Conservation (phyloP, 75 land plant species). For the Selaginella tamariscina region DNA sequence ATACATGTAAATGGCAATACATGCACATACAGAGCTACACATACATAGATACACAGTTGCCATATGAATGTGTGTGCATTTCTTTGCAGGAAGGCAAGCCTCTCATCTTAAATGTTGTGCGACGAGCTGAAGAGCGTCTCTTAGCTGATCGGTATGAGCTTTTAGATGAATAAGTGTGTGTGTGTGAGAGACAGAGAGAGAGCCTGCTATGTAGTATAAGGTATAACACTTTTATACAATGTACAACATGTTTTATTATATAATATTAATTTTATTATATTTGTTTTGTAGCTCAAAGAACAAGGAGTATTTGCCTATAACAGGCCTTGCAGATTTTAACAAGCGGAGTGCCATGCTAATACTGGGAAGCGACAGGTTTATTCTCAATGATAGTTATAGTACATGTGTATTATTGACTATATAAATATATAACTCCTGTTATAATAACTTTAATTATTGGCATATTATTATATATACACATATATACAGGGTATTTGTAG, state of each 20-base stretch:
- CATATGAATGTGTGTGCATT: neutral
- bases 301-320: conserved; percentile 84
- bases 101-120: conserved; percentile 79
- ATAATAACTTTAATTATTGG: neutral
- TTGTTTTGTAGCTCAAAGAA: conserved; percentile 43
- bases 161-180: neutral
- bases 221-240: too few relatives aligned
- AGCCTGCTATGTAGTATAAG: too few relatives aligned
- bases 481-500: neutral
- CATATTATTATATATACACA: neutral
- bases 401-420: neutral
- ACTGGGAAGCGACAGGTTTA: conserved; percentile 76
- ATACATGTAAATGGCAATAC: too few relatives aligned
- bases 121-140: conserved; percentile 64
- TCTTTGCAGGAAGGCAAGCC: conserved; percentile 84
- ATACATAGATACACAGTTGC: neutral
- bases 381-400: neutral
- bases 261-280: neutral
- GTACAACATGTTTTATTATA: conserved; percentile 1
- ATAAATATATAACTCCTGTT: neutral
- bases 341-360: conserved; percentile 86
- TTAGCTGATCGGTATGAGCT: conserved; percentile 48
- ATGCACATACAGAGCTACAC: too few relatives aligned
- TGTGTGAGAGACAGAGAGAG: neutral
- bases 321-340: conserved; percentile 72